Conservation (phyloP, 2,329 filamentous ascomycete genomes). For the Ascochyta clinopodiicola region DNA sequence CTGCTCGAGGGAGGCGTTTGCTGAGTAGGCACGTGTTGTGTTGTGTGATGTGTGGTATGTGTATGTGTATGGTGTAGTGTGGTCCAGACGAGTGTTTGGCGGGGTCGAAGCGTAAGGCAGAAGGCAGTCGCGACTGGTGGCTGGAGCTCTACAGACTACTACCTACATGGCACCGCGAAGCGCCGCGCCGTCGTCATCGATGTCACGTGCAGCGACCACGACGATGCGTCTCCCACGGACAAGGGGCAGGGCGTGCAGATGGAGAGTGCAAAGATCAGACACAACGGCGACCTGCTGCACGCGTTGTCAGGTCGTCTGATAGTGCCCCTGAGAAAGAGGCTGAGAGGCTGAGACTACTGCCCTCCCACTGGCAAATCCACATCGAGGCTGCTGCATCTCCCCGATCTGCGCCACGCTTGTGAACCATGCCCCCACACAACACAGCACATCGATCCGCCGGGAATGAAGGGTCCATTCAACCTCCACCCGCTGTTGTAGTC, state of each 20-base stretch:
- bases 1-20: no score
- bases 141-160: constrained; percentile 6
- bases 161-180: background rate
- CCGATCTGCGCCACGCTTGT: constrained; percentile 19
- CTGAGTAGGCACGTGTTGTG: no score
- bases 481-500: constrained; percentile 17
- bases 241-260: background rate
- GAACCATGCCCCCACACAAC: constrained; percentile 16
- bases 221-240: background rate
- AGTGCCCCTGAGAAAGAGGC: constrained; percentile 3
- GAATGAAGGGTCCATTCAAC: constrained; percentile 19
- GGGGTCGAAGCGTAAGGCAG: constrained; percentile 17
- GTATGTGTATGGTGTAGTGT: background rate
- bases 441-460: constrained; percentile 13
- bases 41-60: background rate
- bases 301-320: constrained; percentile 6
- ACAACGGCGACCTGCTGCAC: constrained; percentile 1
- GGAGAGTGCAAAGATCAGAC: background rate
- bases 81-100: constrained; percentile 4
- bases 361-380: constrained; percentile 7
- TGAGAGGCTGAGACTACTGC: constrained; percentile 1
- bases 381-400: constrained; percentile 14
- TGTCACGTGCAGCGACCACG: constrained; percentile 7
- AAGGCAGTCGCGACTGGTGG: constrained; percentile 18
- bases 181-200: constrained; percentile 13